These are phyloP conservation scores for Pholiota microspora DNA, from an alignment of 768 basidiomycete species.

Conservation along the genomic window DNA sequence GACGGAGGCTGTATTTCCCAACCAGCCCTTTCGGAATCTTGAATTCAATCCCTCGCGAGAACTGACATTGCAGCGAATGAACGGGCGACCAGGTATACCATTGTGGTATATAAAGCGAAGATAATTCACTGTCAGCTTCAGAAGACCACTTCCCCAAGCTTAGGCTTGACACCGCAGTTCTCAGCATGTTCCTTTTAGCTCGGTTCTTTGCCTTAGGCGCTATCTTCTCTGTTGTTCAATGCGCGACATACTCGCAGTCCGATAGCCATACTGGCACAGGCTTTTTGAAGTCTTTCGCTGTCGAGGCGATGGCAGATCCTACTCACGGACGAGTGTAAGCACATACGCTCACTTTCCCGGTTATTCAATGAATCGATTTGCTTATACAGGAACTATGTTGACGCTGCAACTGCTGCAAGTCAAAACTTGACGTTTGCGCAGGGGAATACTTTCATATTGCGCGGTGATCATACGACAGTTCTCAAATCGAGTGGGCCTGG, in stretches of 20 bases:
- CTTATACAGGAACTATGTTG: slow-evolving; percentile 40
- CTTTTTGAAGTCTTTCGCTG: slow-evolving; percentile 51
- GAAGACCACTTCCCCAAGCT: neutral
- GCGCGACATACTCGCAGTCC: slow-evolving; percentile 41
- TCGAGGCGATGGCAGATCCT: slow-evolving; percentile 53
- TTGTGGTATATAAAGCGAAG: neutral
- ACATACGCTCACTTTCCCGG: neutral
- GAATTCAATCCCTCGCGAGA: neutral
- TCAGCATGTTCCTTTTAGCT: slow-evolving; percentile 2
- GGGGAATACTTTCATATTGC: slow-evolving; percentile 51
- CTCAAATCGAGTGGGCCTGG: slow-evolving; percentile 50
- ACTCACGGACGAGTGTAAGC: slow-evolving; percentile 65
- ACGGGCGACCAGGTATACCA: neutral
- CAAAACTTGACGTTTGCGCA: slow-evolving; percentile 58
- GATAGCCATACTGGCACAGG: slow-evolving; percentile 43
- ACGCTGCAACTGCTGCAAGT: slow-evolving; percentile 44
- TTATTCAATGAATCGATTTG: neutral
- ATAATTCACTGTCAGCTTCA: neutral
- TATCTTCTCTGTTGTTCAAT: slow-evolving; percentile 27
- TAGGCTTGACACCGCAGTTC: neutral
- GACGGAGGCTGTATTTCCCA: slow-evolving; percentile 6
- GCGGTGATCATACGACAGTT: slow-evolving; percentile 49
- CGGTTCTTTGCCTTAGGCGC: slow-evolving; percentile 2
- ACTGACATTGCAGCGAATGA: neutral
- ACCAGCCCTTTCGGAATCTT: neutral